A percentile compares a stretch with the other conserved stretches of the same genome.
Conservation (phyloP, 768 basidiomycete genomes). For the Phlegmacium glaucopus region DNA sequence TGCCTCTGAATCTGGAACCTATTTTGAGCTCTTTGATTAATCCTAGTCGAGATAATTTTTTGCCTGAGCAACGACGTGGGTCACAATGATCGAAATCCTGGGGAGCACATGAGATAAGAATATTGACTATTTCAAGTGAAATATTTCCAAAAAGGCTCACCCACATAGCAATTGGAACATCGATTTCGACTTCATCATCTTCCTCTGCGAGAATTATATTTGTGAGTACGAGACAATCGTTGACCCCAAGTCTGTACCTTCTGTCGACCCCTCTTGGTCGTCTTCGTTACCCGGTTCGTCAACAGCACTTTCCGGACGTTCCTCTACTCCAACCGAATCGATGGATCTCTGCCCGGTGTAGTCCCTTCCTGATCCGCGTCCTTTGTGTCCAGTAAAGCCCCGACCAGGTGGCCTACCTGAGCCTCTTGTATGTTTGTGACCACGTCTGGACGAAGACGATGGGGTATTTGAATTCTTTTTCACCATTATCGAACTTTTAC, state of each 20-base stretch:
- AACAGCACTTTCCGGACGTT: conserved; percentile 57
- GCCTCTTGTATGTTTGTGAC: conserved; percentile 26
- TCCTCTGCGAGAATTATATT: conserved; percentile 1
- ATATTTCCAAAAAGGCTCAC: conserved; percentile 42
- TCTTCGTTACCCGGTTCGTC: conserved; percentile 42
- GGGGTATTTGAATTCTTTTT: conserved; percentile 35
- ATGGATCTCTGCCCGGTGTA: conserved; percentile 14
- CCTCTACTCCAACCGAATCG: conserved; percentile 25
- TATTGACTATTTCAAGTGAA: not conserved
- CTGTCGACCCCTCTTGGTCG: conserved; percentile 23
- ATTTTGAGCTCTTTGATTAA: conserved; percentile 82
- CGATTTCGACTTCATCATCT: conserved; percentile 34
- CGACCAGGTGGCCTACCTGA: conserved; percentile 25
- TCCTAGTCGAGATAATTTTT: conserved; percentile 84
- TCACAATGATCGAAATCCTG: conserved; percentile 99
- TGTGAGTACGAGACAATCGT: not conserved
- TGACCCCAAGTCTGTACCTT: conserved; percentile 10
- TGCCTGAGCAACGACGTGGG: conserved; percentile 77
- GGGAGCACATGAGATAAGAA: not conserved
- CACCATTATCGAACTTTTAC: conserved; percentile 28
- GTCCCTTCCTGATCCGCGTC: conserved; percentile 30
- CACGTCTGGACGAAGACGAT: conserved; percentile 12
- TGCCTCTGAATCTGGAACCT: conserved; percentile 83
- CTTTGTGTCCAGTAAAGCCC: conserved; percentile 33
- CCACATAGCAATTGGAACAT: conserved; percentile 95